These are phyloP conservation scores for Camillea tinctor DNA, from an alignment of 2,329 filamentous ascomycete genomes.

Conservation along the genomic window DNA sequence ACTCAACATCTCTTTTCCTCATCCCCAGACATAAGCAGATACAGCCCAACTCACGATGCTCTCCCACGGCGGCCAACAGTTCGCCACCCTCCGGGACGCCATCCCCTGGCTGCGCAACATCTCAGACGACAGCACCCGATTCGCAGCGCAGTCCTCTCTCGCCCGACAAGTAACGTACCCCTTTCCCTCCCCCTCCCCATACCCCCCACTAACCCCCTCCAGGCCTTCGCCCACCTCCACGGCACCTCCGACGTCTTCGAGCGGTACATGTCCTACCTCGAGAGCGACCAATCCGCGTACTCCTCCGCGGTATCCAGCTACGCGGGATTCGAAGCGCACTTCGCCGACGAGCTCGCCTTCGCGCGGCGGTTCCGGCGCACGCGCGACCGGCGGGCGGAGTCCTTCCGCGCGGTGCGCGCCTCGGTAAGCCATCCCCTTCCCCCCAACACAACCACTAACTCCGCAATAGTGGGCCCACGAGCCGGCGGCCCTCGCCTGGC, in stretches of 20 bases:
- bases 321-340: not conserved
- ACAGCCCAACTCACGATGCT: too few relatives aligned
- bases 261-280: slow-evolving; percentile 3
- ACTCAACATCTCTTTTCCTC: too few relatives aligned
- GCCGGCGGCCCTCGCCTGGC: not conserved
- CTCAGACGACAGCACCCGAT: not conserved
- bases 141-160: not conserved
- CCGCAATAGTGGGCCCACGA: slow-evolving; percentile 5
- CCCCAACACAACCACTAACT: too few relatives aligned
- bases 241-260: slow-evolving; percentile 1
- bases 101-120: too few relatives aligned
- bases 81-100: too few relatives aligned
- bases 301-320: not conserved
- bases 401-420: not conserved
- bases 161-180: too few relatives aligned
- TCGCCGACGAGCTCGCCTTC: slow-evolving; percentile 1
- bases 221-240: not conserved
- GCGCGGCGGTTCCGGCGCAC: not conserved
- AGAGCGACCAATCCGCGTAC: not conserved
- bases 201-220: too few relatives aligned
- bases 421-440: too few relatives aligned
- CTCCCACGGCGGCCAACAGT: too few relatives aligned
- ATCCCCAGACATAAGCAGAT: too few relatives aligned
- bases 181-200: too few relatives aligned
- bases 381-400: slow-evolving; percentile 1